Evolutionary conservation across 1,284 basidiomycete genomes (phyloP), one percentile per base, ranked within the genome.

Genomic region (Ceratobasidium sp.): DNA sequence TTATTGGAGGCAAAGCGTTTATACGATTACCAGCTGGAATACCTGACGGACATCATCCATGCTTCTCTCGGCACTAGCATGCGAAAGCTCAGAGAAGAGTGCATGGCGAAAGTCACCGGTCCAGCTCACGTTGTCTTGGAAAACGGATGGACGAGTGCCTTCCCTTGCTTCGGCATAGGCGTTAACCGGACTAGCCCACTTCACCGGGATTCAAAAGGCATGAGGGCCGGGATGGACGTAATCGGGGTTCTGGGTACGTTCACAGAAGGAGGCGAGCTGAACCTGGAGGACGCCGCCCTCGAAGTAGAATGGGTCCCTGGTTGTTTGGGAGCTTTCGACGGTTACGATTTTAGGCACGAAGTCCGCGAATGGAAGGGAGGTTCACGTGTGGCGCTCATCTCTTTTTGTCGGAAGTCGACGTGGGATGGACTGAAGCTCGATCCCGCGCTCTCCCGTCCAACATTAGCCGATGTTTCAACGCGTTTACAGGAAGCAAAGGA

Each of bases 281-380:
- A 59, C 11, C 44, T 71, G 8, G 19, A 34, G 15, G 68, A 71
- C 54, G 40, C 59, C 7, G 43, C 44, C 44, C 54, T 70, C 11
- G 13, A 25, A 13, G 22, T 40, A n/a, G 67, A 69, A 22, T 71
- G 68, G 68, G 25, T 9, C 7, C 68, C 68, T 17, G 68, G 68
- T 1, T 57, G 34, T 32, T 19, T 71, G 1, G 54, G 68, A 3
- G 54, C 54, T 13, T 71, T 71, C 44, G 68, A 71, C 15, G 89
- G 95, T 97, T 40, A 6, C 9, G 37, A 40, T 40, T 40, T 66
- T 46, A 22, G 44, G 6, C 64, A 66, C n/a, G 34, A 19, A 29
- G 64, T 66, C 2, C 15, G 29, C 44, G 43, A 19, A 15, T 66
- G 64, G 64, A 22, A 11, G 8, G 64, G 64, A 1, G 64, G 64